Conservation (phyloP, 257 asterid genomes). For the Nicotiana noctiflora region DNA sequence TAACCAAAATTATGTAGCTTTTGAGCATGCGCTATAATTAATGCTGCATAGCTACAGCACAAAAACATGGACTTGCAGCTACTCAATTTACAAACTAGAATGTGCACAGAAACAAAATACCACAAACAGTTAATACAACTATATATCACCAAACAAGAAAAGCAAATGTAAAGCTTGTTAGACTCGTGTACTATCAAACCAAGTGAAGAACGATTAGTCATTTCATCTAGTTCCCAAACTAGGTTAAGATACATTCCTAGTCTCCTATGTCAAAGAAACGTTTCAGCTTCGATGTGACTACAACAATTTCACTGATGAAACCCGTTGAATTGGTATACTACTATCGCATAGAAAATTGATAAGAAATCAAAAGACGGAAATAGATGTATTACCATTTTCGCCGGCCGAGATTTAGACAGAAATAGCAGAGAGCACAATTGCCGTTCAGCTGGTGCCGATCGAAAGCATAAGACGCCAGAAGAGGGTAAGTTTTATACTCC, state of each 20-base stretch:
- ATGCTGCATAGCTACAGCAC: neutral
- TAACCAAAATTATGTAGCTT: neutral
- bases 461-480: neutral
- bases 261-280: neutral
- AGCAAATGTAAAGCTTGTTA: neutral
- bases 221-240: neutral
- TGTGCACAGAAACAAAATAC: neutral
- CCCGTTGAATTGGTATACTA: no score
- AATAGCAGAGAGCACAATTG: constrained; percentile 5
- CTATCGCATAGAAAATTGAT: no score
- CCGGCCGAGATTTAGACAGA: constrained; percentile 4
- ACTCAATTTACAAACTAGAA: neutral
- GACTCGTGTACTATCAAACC: neutral
- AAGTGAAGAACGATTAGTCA: neutral
- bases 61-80: neutral
- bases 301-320: no score
- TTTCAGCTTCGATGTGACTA: no score
- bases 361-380: no score
- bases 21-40: neutral
- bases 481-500: neutral
- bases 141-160: neutral
- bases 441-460: constrained; percentile 12
- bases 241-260: neutral
- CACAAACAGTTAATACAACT: neutral
- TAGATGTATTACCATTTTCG: no score